Evolutionary conservation across 257 asterid species (phyloP).

Genomic region (Vinca minor): DNA sequence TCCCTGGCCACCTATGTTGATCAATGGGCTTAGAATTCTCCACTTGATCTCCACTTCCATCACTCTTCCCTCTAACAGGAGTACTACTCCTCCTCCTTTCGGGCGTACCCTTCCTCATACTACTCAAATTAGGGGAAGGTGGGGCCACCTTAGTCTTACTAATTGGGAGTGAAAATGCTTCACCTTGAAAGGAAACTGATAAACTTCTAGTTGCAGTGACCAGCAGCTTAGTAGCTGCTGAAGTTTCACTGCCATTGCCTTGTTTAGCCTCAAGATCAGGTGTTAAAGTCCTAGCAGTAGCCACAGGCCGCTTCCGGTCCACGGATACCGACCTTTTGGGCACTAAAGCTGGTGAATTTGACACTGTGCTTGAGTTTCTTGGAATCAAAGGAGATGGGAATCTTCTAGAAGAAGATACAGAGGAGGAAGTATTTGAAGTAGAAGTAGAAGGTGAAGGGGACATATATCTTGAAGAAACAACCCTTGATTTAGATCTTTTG

Average conservation of each 20-base stretch:
- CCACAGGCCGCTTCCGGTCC: constrained; percentile 68
- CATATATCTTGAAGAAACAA: constrained; percentile 76
- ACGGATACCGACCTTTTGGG: constrained; percentile 79
- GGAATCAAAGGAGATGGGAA: constrained; percentile 62
- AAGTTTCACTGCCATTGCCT: constrained; percentile 41
- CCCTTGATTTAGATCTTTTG: constrained; percentile 66
- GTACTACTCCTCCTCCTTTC: constrained; percentile 64
- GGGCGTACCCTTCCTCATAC: constrained; percentile 64
- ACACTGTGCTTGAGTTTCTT: constrained; percentile 43
- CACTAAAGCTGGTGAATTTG: constrained; percentile 37
- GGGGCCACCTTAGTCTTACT: constrained; percentile 76
- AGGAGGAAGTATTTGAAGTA: constrained; percentile 65
- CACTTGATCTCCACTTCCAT: constrained; percentile 56
- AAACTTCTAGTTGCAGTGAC: constrained; percentile 78
- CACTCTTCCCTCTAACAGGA: constrained; percentile 50
- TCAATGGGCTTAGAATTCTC: constrained; percentile 59
- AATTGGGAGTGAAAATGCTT: constrained; percentile 67
- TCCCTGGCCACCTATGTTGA: constrained; percentile 88
- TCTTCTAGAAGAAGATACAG: constrained; percentile 71
- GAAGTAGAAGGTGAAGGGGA: constrained; percentile 82
- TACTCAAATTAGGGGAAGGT: constrained; percentile 60
- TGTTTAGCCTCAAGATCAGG: constrained; percentile 56
- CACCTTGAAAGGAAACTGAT: constrained; percentile 95
- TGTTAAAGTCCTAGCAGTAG: constrained; percentile 40
- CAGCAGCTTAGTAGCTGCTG: constrained; percentile 67